Evolutionary conservation across 108 stramenopile genomes (phyloP), one percentile per base, ranked within the genome.

Genomic region (Nitzschia sp.): DNA sequence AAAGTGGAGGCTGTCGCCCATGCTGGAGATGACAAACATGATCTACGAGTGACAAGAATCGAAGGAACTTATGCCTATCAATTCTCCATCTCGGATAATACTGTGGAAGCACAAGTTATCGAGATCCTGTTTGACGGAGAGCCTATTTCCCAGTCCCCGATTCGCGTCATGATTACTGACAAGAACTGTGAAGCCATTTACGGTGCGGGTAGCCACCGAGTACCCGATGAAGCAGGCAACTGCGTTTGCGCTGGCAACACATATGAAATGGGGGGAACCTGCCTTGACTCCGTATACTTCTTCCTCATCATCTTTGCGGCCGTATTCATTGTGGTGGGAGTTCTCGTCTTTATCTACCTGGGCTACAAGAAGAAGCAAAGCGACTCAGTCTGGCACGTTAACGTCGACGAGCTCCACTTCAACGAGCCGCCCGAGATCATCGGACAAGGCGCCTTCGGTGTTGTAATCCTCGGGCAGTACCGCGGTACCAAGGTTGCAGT

Each of bases 401-500:
- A 76, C n/a, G 33, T 45, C 18, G 49, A 54, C 18, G 75, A 76
- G 51, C 68, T 76, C 3, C 33, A 54, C 8, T 76, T 76, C 60
- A 56, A 31, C 29, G 60, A 76, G 26, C 75, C 68, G 1, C 66
- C 66, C 2, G 68, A 63, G 35, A 34, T 77, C 45, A 57, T 82
- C 29, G 81, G 81, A 19, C 75, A 65, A 51, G 80, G 80, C 13
- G 67, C 66, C 26, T 81, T 81, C 61, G 80, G 80, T 30, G 34
- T 81, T 17, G 80, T 81, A 13, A 32, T 82, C 29, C 68, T 69
- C 4, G 81, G 55, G n/a, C 65, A 77, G 29, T 82, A 82, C 34
- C 70, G 80, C 29, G 80, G 80, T 23, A 81, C 80, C 1, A 36
- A 77, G 23, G 80, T 81, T 8, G 80, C 80, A 4, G 70, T 76